Base-by-base conservation (phyloP, 1,139 yeast genomes). In the Saccharomyces uvarum region DNA sequence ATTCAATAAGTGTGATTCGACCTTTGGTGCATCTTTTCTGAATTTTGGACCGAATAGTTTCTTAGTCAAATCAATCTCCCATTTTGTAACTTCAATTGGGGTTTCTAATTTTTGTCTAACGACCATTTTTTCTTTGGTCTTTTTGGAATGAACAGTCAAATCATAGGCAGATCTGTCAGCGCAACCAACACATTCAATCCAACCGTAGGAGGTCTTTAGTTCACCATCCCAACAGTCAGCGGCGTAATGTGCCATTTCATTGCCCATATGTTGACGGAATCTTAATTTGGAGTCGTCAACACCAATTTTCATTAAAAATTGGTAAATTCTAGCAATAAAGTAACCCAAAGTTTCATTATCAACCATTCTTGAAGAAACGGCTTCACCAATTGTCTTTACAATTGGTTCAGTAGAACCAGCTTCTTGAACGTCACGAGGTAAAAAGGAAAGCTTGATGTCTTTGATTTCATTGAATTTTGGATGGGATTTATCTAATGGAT, bases 161-260 rank as follows among this genome's bases (percentile, higher is more conserved):
- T 95, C 99, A 71, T 90, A 95, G 49, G 99, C 99, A 51, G 97
- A 88, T 77, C 99, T 85, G 75, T 95, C 99, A 60, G 99, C 99
- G 78, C 99, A 93, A 64, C 99, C 99, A 69, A 93, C 98, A 83
- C 99, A 93, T 77, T 95, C 99, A 66, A 95, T 87, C 99, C 99
- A 95, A 64, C 99, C 98, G 70, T 88, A 95, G 42, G 97, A 88
- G 47, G 97, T 86, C 67, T 88, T 85, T 66, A 95, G 80, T 78
- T 95, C 99, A 61, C 97, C 97, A 77, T 95, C 99, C 99, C 99
- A 95, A 79, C 99, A 95, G 76, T 95, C 99, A 63, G 96, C 85
- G 57, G 99, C 99, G 72, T 95, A 95, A 73, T 95, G 99, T 27
- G 99, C 99, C 99, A 95, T 95, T 77, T 95, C 99, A 72, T 93